Evolutionary conservation across 2,329 filamentous ascomycete genomes (phyloP).

Genomic region (Cladosporium phlei): DNA sequence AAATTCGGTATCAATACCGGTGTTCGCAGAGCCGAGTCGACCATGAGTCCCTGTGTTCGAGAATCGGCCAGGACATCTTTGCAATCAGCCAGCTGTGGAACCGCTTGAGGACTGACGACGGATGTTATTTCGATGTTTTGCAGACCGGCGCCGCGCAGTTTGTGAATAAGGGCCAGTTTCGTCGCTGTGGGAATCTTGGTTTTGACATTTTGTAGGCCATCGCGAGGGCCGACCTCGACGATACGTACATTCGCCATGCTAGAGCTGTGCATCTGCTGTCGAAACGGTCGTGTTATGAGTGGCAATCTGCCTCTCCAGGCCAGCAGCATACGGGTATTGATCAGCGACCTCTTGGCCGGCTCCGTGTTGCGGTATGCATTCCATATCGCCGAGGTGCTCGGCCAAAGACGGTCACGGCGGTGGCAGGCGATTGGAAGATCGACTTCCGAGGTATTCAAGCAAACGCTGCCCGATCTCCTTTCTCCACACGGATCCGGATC

Average conservation of each 20-base stretch:
- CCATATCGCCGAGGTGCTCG: too few relatives aligned
- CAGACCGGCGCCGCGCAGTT: slow-evolving; percentile 45
- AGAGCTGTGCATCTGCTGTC: too few relatives aligned
- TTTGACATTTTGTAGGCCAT: slow-evolving; percentile 52
- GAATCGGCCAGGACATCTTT: slow-evolving; percentile 17
- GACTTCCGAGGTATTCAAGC: too few relatives aligned
- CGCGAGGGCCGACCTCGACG: slow-evolving; percentile 51
- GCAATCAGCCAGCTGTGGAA: slow-evolving; percentile 42
- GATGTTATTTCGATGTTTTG: slow-evolving; percentile 50
- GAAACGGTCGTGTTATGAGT: too few relatives aligned
- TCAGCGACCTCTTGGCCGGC: too few relatives aligned
- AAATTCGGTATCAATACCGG: slow-evolving; percentile 41
- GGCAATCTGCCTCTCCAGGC: too few relatives aligned
- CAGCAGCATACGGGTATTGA: too few relatives aligned
- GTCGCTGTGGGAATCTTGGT: slow-evolving; percentile 44
- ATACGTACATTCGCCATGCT: slow-evolving; percentile 38
- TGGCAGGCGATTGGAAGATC: too few relatives aligned
- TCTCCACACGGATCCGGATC: too few relatives aligned
- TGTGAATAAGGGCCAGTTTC: slow-evolving; percentile 47
- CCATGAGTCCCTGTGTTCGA: neutral
- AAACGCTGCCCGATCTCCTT: too few relatives aligned
- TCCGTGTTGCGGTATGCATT: too few relatives aligned
- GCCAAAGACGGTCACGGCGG: too few relatives aligned
- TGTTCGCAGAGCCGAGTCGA: slow-evolving; percentile 8
- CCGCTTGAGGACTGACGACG: slow-evolving; percentile 51